These are phyloP conservation scores for Volvariella surrecta DNA, from an alignment of 1,284 basidiomycete genomes.

Conservation along the genomic window DNA sequence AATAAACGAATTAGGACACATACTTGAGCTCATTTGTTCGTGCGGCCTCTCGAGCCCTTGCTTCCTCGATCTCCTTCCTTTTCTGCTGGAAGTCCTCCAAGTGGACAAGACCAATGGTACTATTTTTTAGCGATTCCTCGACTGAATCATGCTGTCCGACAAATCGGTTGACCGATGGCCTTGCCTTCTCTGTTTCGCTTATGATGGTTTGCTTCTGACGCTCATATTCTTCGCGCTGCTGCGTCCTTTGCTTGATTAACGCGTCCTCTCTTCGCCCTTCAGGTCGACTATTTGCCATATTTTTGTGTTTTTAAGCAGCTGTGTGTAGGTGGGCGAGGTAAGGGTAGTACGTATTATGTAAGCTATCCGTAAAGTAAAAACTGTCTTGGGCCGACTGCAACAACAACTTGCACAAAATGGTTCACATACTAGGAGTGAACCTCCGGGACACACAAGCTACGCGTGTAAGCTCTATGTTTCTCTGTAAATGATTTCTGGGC, in stretches of 20 bases:
- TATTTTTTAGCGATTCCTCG: constrained; percentile 90
- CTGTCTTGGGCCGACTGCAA: no score
- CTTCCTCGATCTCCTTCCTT: constrained; percentile 87
- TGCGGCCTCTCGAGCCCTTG: constrained; percentile 85
- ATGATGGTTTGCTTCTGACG: constrained; percentile 83
- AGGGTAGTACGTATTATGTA: neutral
- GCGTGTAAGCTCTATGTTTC: constrained; percentile 36
- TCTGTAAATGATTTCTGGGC: constrained; percentile 5
- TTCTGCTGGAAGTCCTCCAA: constrained; percentile 91
- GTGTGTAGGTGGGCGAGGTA: constrained; percentile 10
- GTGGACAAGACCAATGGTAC: constrained; percentile 88
- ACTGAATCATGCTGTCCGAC: constrained; percentile 91
- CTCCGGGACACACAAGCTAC: constrained; percentile 62
- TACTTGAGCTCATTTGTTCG: constrained; percentile 77
- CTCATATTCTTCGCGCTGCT: constrained; percentile 83
- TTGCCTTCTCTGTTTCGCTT: constrained; percentile 76
- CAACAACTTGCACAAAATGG: constrained; percentile 32
- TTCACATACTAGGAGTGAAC: constrained; percentile 72
- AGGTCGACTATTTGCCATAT: constrained; percentile 60
- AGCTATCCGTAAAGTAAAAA: constrained; percentile 1
- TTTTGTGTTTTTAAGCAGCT: constrained; percentile 9
- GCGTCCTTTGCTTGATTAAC: constrained; percentile 71
- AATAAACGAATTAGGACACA: constrained; percentile 31
- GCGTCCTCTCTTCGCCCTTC: constrained; percentile 76
- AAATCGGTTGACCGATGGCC: constrained; percentile 81